phyloP scores from a whole-genome alignment of 1,139 yeast genomes.

The Yamadazyma epiphylla region DNA sequence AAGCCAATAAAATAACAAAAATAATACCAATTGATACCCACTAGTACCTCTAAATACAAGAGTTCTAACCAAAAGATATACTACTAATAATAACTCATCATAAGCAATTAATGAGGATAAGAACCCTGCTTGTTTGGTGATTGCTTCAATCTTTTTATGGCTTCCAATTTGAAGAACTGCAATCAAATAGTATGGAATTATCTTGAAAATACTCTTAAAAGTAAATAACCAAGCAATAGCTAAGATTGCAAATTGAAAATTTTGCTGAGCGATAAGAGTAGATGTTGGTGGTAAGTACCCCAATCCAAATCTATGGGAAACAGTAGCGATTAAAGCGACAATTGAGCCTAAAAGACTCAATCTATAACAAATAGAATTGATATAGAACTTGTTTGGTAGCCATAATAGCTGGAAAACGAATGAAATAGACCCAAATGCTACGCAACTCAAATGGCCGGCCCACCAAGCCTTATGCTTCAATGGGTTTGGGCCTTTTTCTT shows the following conservation, averaged over 20 bases:
- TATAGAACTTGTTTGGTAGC: constrained; percentile 40
- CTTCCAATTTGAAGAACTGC: constrained; percentile 54
- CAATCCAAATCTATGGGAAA: constrained; percentile 55
- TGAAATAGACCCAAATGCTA: constrained; percentile 49
- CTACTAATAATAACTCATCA: constrained; percentile 54
- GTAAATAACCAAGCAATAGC: constrained; percentile 59
- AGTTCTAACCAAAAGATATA: constrained; percentile 55
- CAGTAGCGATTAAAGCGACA: constrained; percentile 50
- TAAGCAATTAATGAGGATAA: constrained; percentile 54
- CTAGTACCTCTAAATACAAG: constrained; percentile 60
- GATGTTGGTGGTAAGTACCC: constrained; percentile 51
- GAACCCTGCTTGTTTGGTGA: constrained; percentile 33
- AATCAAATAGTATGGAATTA: constrained; percentile 55
- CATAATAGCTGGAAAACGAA: constrained; percentile 44
- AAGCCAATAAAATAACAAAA: constrained; percentile 63
- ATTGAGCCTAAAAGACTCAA: constrained; percentile 55
- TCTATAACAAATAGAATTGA: constrained; percentile 48
- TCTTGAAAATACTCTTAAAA: constrained; percentile 61
- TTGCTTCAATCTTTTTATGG: constrained; percentile 34
- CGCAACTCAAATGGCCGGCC: constrained; percentile 51
- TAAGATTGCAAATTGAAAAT: constrained; percentile 60
- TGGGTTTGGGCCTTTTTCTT: constrained; percentile 33
- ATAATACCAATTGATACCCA: constrained; percentile 61
- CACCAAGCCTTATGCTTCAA: constrained; percentile 55
- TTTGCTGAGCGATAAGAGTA: constrained; percentile 61